Evolutionary conservation across 2,329 filamentous ascomycete genomes (phyloP), one percentile per base, ranked within the genome.

Genomic region (Colletotrichum acutatum): DNA sequence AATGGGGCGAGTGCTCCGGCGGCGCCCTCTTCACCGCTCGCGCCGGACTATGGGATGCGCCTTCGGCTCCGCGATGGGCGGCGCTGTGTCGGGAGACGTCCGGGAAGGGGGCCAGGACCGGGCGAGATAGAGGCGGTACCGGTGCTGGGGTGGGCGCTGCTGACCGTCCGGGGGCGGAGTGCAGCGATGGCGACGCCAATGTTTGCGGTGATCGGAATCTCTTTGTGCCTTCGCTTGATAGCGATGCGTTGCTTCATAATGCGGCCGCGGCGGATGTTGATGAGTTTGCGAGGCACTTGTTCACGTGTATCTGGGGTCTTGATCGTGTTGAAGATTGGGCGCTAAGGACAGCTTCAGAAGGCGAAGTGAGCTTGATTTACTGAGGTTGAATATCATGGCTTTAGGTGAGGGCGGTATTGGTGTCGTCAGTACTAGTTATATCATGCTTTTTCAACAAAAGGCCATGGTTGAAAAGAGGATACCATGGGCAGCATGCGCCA

Each of bases 41-140:
- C 14, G 72, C 68, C 14, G 80, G 79, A 1, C 66, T 79, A 2
- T 81, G 80, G 80, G 77, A 78, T 22, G 79, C 78, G 1, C 8
- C 65, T 3, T 77, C 77, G 0, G 76, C 79, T 1, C 66, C 65
- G 2, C 64, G 67, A 0, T 82, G 81, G 80, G 60, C 66, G 3
- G 32, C 58, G 6, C 22, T 75, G 32, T 62, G 68, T 6, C 68
- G 68, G 8, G 19, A 61, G 60, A 42, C 42, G 34, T 34, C 28
- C 11, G 42, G 4, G 58, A 42, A 42, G 14, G 37, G 16, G 14
- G 4, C 3, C 8, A 49, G 42, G 42, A n/a, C 16, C 42, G 8
- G 42, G 19, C 42, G 42, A 49, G 42, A n/a, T 8, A 49, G 16
- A 49, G 19, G 42, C 11, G 42, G 42, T 49, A 19, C 16, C 37